These are phyloP conservation scores for Teratosphaeria nubilosa DNA, from an alignment of 2,329 filamentous ascomycete genomes.

Conservation along the genomic window DNA sequence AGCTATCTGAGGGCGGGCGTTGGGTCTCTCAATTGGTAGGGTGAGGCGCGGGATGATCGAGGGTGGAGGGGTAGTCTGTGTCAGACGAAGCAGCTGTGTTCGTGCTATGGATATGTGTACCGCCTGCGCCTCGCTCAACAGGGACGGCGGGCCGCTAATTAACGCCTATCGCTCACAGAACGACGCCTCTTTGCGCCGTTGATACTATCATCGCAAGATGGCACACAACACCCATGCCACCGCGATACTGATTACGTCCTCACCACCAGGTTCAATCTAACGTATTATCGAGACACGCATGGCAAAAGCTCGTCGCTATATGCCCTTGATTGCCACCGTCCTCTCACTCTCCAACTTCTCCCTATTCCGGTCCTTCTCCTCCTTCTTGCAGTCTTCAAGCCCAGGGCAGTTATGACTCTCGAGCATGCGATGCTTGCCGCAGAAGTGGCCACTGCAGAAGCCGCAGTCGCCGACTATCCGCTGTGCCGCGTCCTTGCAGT, in stretches of 20 bases:
- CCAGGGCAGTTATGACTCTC: conserved; percentile 91
- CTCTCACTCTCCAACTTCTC: conserved; percentile 86
- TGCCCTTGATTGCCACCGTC: conserved; percentile 86
- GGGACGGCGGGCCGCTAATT: neutral
- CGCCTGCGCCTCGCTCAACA: neutral
- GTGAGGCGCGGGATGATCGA: neutral
- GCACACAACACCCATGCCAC: neutral
- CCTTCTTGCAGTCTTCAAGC: conserved; percentile 95
- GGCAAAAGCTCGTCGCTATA: conserved; percentile 37
- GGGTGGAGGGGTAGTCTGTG: neutral
- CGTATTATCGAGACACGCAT: neutral
- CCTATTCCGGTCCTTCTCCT: conserved; percentile 87
- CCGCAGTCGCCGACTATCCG: conserved; percentile 92
- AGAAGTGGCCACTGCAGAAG: conserved; percentile 91
- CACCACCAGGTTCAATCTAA: neutral
- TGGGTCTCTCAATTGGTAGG: neutral
- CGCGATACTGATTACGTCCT: neutral
- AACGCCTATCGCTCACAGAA: neutral
- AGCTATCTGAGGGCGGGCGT: neutral
- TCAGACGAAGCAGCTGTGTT: neutral
- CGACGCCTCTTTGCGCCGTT: neutral
- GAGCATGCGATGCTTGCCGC: conserved; percentile 84
- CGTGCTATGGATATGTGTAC: neutral
- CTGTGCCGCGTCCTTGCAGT: conserved; percentile 79
- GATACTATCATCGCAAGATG: neutral